Percentiles rank a stretch among this genome's conserved stretches.
phyloP scores from a whole-genome alignment of 148 eudicot species.

The Chenopodium album region DNA sequence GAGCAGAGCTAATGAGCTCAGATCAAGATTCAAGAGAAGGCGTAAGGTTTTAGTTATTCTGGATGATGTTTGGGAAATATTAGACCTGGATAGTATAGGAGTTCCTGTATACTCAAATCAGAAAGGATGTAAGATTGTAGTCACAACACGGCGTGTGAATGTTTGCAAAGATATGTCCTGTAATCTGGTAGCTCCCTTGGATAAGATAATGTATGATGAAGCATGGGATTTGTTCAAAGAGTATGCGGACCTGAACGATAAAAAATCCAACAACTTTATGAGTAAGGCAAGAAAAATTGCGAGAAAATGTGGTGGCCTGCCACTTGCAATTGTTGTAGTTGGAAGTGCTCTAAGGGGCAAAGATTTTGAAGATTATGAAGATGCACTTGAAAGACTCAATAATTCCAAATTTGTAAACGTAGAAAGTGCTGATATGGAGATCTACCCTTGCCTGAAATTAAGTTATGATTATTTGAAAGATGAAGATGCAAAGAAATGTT shows the following conservation, averaged over 20 bases:
- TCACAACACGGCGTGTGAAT: not conserved
- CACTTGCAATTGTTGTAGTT: slow-evolving; percentile 8
- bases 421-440: slow-evolving; percentile 10
- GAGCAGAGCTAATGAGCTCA: not conserved
- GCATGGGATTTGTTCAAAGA: not conserved
- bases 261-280: not conserved
- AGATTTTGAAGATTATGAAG: not conserved
- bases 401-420: not conserved
- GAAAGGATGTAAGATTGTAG: slow-evolving; percentile 1
- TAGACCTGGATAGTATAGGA: not conserved
- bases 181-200: not conserved
- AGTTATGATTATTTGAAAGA: slow-evolving; percentile 8
- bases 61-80: slow-evolving; percentile 1
- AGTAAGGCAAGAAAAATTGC: not conserved
- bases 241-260: not conserved
- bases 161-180: not conserved
- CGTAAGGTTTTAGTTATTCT: not conserved
- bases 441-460: not conserved
- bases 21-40: not conserved
- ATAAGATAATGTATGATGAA: not conserved
- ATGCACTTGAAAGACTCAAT: not conserved
- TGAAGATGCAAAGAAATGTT: not conserved
- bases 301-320: slow-evolving; percentile 7
- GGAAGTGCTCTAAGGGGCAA: slow-evolving; percentile 10
- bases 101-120: not conserved